Conservation (phyloP, 2,329 filamentous ascomycete species). For the Ustilaginoidea virens region DNA sequence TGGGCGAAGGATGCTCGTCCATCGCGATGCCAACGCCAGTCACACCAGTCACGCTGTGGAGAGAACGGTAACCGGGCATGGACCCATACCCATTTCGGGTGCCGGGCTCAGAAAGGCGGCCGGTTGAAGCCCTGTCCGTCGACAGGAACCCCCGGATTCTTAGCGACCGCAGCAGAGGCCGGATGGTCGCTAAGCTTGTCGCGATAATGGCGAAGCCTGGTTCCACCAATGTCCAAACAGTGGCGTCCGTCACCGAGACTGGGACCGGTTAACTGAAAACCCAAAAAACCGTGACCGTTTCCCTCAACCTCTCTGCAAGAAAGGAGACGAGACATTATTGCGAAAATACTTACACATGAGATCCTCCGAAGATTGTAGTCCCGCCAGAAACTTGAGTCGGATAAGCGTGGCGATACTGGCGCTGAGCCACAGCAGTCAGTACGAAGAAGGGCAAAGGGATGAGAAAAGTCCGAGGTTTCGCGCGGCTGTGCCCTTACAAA, state of each 20-base stretch:
- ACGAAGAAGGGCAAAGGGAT: neutral
- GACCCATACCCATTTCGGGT: constrained; percentile 9
- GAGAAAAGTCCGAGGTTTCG: no score
- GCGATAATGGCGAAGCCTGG: constrained; percentile 39
- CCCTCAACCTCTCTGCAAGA: no score
- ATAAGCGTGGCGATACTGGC: constrained; percentile 39
- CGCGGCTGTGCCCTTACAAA: no score
- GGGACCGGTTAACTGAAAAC: constrained; percentile 6
- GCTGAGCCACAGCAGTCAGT: constrained; percentile 12
- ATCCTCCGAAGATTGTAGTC: constrained; percentile 27
- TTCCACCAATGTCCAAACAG: constrained; percentile 42
- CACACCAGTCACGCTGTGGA: constrained; percentile 11
- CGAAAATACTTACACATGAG: constrained; percentile 31
- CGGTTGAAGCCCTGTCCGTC: constrained; percentile 19
- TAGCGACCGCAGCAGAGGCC: constrained; percentile 34
- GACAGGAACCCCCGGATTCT: constrained; percentile 30
- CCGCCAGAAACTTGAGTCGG: constrained; percentile 30
- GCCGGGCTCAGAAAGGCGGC: constrained; percentile 12
- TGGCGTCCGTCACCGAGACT: constrained; percentile 34
- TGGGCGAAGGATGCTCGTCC: constrained; percentile 6
- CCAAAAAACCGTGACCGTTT: neutral
- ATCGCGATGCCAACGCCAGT: constrained; percentile 8
- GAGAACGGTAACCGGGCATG: constrained; percentile 19
- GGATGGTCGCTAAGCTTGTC: constrained; percentile 37
- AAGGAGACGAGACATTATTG: no score